These are phyloP conservation scores for Geotrichum phurueaensis DNA, from an alignment of 1,139 yeast genomes.

Conservation along the genomic window DNA sequence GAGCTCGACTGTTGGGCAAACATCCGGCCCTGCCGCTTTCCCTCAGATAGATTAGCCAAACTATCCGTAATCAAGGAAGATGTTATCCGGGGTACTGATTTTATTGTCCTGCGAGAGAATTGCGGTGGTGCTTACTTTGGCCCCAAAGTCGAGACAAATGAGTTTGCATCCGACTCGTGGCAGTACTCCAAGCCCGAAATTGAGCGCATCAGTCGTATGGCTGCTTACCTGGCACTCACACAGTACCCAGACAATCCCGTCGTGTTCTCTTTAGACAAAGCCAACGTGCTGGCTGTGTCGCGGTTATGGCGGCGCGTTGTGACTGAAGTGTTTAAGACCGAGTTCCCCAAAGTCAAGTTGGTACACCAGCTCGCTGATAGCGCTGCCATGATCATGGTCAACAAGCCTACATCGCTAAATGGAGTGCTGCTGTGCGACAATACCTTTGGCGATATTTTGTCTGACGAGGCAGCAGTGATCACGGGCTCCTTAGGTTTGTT, in stretches of 20 bases:
- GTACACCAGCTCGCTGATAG: constrained; percentile 84
- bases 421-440: constrained; percentile 76
- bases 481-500: constrained; percentile 81
- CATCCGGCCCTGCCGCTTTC: constrained; percentile 80
- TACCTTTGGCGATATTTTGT: constrained; percentile 85
- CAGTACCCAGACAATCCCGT: constrained; percentile 63
- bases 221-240: constrained; percentile 78
- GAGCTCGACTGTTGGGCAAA: constrained; percentile 78
- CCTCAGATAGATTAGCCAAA: constrained; percentile 61
- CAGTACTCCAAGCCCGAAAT: constrained; percentile 72
- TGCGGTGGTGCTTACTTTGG: constrained; percentile 90
- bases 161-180: constrained; percentile 78
- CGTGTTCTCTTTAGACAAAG: constrained; percentile 81
- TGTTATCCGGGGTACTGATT: constrained; percentile 70
- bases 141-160: constrained; percentile 70
- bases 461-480: constrained; percentile 83
- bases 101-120: constrained; percentile 76
- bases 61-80: constrained; percentile 70
- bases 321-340: constrained; percentile 59
- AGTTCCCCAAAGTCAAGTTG: constrained; percentile 66
- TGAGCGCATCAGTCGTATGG: constrained; percentile 81
- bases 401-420: constrained; percentile 70
- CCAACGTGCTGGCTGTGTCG: constrained; percentile 79
- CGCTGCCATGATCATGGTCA: constrained; percentile 82
- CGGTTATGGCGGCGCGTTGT: constrained; percentile 84